phyloP scores from a whole-genome alignment of 179 eudicot species.

The Carnegiea gigantea region DNA sequence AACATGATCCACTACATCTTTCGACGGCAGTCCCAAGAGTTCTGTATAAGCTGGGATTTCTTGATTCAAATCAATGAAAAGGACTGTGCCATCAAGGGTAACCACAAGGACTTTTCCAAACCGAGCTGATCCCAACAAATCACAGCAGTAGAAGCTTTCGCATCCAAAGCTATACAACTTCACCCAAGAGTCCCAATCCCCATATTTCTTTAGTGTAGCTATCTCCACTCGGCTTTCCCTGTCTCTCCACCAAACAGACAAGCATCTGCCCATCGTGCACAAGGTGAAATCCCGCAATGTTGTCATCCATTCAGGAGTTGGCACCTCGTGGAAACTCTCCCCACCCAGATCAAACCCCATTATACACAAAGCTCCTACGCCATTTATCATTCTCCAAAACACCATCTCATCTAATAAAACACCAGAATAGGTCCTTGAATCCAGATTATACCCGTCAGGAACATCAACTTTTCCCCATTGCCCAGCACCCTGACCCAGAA shows the following conservation, averaged over 20 bases:
- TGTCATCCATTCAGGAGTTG: conserved; percentile 1
- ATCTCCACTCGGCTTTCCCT: conserved; percentile 1
- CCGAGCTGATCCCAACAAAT: conserved; percentile 4
- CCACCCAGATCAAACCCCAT: conserved; percentile 14
- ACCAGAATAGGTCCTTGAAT: conserved; percentile 1
- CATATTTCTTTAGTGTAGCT: conserved; percentile 4
- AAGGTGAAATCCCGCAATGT: conserved; percentile 7
- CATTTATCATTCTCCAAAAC: conserved; percentile 22
- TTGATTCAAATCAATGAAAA: conserved; percentile 5
- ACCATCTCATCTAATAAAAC: conserved; percentile 14
- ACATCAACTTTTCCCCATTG: neutral
- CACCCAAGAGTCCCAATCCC: conserved; percentile 15
- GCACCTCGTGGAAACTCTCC: conserved; percentile 5
- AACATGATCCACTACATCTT: conserved; percentile 14
- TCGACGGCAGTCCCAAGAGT: neutral
- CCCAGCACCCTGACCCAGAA: neutral
- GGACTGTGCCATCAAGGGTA: conserved; percentile 3
- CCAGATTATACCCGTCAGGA: conserved; percentile 15
- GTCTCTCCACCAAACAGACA: conserved; percentile 6
- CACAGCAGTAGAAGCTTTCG: conserved; percentile 11
- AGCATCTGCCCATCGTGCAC: conserved; percentile 13
- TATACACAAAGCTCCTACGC: neutral
- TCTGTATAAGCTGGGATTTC: neutral
- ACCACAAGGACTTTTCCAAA: conserved; percentile 3
- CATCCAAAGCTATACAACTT: conserved; percentile 13